Conservation (phyloP, 768 basidiomycete species). For the Cystobasidium ongulense region DNA sequence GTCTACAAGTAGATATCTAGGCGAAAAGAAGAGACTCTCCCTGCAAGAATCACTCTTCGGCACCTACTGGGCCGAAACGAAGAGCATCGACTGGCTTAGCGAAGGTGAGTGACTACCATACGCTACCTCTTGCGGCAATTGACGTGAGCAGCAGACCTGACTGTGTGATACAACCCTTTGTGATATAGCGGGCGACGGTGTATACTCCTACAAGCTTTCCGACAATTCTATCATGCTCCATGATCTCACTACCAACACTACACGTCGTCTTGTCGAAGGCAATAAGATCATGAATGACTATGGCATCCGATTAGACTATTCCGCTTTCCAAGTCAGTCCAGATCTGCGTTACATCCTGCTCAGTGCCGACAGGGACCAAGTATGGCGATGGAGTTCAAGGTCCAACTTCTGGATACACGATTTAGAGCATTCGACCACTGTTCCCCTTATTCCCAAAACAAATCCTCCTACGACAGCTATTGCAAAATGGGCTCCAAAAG, state of each 20-base stretch:
- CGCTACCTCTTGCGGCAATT: too few relatives aligned
- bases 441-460: conserved; percentile 60
- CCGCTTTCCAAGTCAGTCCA: conserved; percentile 58
- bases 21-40: conserved; percentile 52
- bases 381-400: conserved; percentile 88
- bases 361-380: conserved; percentile 61
- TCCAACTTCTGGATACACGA: conserved; percentile 91
- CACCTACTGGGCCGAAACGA: conserved; percentile 57
- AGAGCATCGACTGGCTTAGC: conserved; percentile 70
- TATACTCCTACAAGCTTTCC: conserved; percentile 59
- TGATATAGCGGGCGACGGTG: conserved; percentile 76
- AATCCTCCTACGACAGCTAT: conserved; percentile 57
- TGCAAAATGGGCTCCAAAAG: conserved; percentile 77
- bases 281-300: conserved; percentile 47
- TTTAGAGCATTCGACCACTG: conserved; percentile 59
- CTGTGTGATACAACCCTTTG: background rate
- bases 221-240: conserved; percentile 66
- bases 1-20: background rate
- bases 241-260: conserved; percentile 67
- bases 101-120: conserved; percentile 74
- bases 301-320: conserved; percentile 42
- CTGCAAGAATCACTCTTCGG: conserved; percentile 91
- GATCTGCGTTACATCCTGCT: conserved; percentile 85
- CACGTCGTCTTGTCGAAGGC: conserved; percentile 55
- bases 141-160: too few relatives aligned